phyloP scores from a whole-genome alignment of 352 stramenopile genomes.

The Globisporangium solare region DNA sequence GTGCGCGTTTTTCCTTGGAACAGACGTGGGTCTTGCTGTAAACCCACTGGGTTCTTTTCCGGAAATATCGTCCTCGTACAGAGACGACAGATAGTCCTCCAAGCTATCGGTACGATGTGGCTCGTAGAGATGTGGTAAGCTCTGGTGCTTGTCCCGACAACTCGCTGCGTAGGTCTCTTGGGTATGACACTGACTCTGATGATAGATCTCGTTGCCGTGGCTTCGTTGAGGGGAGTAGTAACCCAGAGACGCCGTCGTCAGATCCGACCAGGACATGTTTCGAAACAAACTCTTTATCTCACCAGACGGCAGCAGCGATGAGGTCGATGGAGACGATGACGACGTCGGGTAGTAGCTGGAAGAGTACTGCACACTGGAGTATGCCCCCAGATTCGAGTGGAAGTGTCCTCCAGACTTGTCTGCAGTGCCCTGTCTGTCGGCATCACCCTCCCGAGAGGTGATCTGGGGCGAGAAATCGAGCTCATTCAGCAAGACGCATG shows the following conservation, averaged over 20 bases:
- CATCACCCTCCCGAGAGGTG: background rate
- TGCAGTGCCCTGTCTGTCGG: background rate
- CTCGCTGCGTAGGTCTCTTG: background rate
- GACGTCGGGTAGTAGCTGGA: background rate
- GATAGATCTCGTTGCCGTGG: background rate
- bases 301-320: background rate
- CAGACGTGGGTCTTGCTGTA: background rate
- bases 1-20: no score
- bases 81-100: constrained; percentile 5
- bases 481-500: constrained; percentile 23
- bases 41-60: background rate
- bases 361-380: no score
- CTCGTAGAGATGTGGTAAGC: constrained; percentile 1
- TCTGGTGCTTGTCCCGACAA: background rate
- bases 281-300: background rate
- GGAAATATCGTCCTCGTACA: constrained; percentile 13
- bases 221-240: background rate
- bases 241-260: background rate
- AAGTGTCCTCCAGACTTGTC: background rate
- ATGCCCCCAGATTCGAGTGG: background rate
- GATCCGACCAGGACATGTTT: background rate
- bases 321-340: background rate
- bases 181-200: background rate
- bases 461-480: constrained; percentile 29
- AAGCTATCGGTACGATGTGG: constrained; percentile 4